A percentile compares a stretch with the other conserved stretches of the same genome.
Evolutionary conservation across 352 stramenopile genomes (phyloP).

Genomic region (Pythium periplocum): DNA sequence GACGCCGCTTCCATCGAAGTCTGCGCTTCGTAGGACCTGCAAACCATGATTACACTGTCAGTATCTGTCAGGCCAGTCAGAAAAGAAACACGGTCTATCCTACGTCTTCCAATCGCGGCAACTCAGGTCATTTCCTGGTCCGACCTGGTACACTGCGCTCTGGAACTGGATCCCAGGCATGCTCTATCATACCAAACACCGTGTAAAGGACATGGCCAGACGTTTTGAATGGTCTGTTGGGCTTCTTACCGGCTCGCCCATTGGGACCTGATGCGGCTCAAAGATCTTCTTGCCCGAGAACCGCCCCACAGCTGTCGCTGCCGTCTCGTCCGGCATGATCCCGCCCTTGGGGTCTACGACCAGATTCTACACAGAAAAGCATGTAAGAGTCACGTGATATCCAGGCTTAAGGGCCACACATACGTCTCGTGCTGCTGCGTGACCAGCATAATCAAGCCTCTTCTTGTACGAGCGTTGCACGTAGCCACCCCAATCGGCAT

Average conservation of each 20-base stretch:
- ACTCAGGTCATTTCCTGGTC: constrained; percentile 33
- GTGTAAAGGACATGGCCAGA: no score
- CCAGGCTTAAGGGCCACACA: constrained; percentile 1
- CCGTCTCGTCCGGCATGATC: constrained; percentile 37
- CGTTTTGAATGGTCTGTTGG: no score
- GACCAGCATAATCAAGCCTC: constrained; percentile 13
- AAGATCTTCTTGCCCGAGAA: constrained; percentile 50
- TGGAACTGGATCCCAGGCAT: constrained; percentile 54
- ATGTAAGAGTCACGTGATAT: neutral
- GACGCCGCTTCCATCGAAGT: constrained; percentile 42
- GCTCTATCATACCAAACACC: constrained; percentile 11
- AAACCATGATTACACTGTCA: neutral
- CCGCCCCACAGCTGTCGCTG: constrained; percentile 9
- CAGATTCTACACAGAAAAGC: constrained; percentile 39
- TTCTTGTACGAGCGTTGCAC: constrained; percentile 70
- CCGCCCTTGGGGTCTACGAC: constrained; percentile 47
- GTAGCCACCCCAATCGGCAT: constrained; percentile 70
- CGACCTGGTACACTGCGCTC: constrained; percentile 65
- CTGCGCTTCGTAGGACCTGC: constrained; percentile 60
- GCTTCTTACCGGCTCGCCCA: constrained; percentile 19
- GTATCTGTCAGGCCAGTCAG: neutral
- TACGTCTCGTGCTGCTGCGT: constrained; percentile 33
- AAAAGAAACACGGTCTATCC: constrained; percentile 3
- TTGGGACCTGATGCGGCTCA: constrained; percentile 36
- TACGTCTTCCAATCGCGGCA: constrained; percentile 72